phyloP scores from a whole-genome alignment of 176 grass and related monocot genomes.

The Chrysopogon serrulatus region DNA sequence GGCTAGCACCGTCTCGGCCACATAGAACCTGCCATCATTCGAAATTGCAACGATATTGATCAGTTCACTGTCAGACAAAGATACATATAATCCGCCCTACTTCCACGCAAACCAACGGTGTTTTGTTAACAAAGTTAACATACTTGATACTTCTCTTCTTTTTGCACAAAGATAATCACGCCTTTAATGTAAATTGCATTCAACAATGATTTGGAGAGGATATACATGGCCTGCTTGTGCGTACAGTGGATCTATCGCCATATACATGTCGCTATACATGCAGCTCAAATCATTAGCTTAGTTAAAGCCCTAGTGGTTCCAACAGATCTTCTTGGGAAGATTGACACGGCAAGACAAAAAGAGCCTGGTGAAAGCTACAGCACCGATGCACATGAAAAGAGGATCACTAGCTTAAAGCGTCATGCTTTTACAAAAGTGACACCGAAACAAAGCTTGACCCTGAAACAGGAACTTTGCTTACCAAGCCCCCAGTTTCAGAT shows the following conservation, averaged over 20 bases:
- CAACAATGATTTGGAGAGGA: not conserved
- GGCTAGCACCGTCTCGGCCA: conserved; percentile 76
- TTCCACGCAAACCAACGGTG: not conserved
- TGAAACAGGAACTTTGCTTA: conserved; percentile 16
- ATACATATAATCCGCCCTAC: not conserved
- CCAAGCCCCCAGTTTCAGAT: not conserved
- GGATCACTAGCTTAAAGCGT: conserved; percentile 27
- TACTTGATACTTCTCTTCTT: not conserved
- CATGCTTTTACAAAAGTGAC: conserved; percentile 39
- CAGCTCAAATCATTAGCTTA: conserved; percentile 32
- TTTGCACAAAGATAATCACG: not conserved
- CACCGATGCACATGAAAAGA: conserved; percentile 34
- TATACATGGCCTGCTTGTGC: not conserved
- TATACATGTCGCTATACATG: conserved; percentile 10
- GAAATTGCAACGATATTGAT: not conserved
- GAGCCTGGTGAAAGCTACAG: not conserved
- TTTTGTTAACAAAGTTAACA: not conserved
- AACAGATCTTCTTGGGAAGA: conserved; percentile 27
- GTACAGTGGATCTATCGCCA: not conserved
- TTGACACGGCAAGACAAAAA: conserved; percentile 32
- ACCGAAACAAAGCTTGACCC: conserved; percentile 44
- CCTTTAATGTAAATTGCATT: not conserved
- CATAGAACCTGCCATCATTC: conserved; percentile 70
- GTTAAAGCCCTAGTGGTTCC: conserved; percentile 15
- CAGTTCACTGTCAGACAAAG: not conserved